Evolutionary conservation across 1,284 basidiomycete genomes (phyloP).

Genomic region (Puccinia hordei): DNA sequence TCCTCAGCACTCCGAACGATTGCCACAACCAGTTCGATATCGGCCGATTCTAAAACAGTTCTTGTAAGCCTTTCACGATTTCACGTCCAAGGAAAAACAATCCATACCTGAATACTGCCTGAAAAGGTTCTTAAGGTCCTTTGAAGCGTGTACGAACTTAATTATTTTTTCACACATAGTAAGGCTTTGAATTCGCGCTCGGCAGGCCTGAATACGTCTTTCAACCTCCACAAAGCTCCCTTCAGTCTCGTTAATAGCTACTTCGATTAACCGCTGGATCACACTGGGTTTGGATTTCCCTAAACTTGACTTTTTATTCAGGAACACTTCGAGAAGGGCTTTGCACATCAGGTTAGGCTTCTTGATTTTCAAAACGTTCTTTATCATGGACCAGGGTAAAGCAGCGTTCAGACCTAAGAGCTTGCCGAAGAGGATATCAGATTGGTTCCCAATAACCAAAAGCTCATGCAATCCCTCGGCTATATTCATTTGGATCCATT

Average conservation of each 20-base stretch:
- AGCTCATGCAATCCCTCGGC: slow-evolving; percentile 53
- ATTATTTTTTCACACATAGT: slow-evolving; percentile 55
- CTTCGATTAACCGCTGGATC: slow-evolving; percentile 53
- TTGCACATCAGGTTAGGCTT: slow-evolving; percentile 53
- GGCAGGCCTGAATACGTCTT: slow-evolving; percentile 52
- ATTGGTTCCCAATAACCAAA: slow-evolving; percentile 52
- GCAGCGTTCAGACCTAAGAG: slow-evolving; percentile 52
- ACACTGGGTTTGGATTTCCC: slow-evolving; percentile 53
- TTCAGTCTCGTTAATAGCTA: slow-evolving; percentile 52
- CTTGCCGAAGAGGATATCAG: slow-evolving; percentile 53
- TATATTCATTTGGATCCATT: slow-evolving; percentile 49
- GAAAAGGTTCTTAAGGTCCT: slow-evolving; percentile 54
- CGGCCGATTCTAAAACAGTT: slow-evolving; percentile 51
- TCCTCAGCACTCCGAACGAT: slow-evolving; percentile 56
- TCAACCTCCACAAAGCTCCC: slow-evolving; percentile 52
- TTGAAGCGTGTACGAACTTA: slow-evolving; percentile 52
- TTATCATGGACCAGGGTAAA: slow-evolving; percentile 55
- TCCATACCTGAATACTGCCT: slow-evolving; percentile 54
- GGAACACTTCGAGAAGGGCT: slow-evolving; percentile 54
- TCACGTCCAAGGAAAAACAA: background rate
- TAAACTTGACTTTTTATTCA: slow-evolving; percentile 51
- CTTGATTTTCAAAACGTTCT: slow-evolving; percentile 53
- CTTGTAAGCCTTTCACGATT: background rate
- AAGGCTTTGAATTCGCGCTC: slow-evolving; percentile 53
- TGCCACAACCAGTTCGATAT: slow-evolving; percentile 55